A percentile compares a stretch with the other conserved stretches of the same genome.
These are phyloP conservation scores for Candida hispaniensis DNA, from an alignment of 805 yeast genomes.

Conservation along the genomic window DNA sequence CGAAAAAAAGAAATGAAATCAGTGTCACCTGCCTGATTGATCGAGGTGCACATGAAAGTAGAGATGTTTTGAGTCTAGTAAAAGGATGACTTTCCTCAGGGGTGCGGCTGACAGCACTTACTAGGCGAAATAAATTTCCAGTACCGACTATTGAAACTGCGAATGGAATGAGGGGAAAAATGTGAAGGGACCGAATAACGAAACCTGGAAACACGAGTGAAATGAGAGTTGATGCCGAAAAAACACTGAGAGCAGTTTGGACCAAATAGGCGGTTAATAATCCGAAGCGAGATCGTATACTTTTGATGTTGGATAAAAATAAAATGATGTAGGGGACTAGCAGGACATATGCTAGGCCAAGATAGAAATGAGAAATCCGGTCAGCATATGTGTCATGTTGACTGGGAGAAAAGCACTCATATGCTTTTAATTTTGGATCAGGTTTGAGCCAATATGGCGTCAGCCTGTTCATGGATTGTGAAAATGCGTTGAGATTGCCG, in stretches of 20 bases:
- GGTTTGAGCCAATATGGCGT: too few species aligned
- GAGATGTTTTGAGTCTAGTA: constrained; percentile 32
- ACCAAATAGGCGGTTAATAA: constrained; percentile 36
- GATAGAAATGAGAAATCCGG: constrained; percentile 25
- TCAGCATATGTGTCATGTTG: constrained; percentile 22
- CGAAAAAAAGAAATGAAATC: constrained; percentile 20
- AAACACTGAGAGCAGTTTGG: constrained; percentile 25
- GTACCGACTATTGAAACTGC: constrained; percentile 35
- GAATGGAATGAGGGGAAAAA: constrained; percentile 31
- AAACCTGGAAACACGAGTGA: constrained; percentile 30
- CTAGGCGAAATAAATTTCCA: constrained; percentile 41
- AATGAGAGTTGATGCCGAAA: constrained; percentile 35
- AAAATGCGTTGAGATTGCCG: constrained; percentile 1
- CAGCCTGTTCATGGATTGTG: too few species aligned
- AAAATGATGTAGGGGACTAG: constrained; percentile 30
- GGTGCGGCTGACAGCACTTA: constrained; percentile 32
- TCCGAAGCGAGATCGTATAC: constrained; percentile 39
- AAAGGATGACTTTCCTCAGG: constrained; percentile 36
- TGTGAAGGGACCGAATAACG: constrained; percentile 31
- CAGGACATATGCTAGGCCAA: constrained; percentile 26
- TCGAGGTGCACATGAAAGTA: constrained; percentile 31
- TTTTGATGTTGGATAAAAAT: constrained; percentile 33
- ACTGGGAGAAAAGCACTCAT: too few species aligned
- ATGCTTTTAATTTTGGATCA: too few species aligned
- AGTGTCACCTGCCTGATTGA: constrained; percentile 32